Evolutionary conservation across 2,329 filamentous ascomycete genomes (phyloP).

Genomic region (Epichloe scottii): DNA sequence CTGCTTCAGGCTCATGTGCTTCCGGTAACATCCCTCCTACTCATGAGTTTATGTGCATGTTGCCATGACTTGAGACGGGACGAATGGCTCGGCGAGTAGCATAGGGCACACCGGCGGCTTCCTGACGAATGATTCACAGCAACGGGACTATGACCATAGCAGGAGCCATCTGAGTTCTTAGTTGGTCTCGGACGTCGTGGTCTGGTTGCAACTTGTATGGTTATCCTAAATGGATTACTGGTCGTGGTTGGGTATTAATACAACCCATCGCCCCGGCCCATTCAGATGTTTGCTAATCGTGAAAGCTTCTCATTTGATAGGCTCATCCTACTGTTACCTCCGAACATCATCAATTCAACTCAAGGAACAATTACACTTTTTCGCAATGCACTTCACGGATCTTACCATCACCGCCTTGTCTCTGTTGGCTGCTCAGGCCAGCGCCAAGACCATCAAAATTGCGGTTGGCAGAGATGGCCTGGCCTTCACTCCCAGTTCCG

Average conservation of each 20-base stretch:
- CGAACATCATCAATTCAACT: too few relatives aligned
- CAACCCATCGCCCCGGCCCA: background rate
- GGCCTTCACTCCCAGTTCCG: slow-evolving; percentile 21
- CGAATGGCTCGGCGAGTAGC: background rate
- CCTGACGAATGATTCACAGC: too few relatives aligned
- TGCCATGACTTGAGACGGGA: background rate
- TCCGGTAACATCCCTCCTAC: too few relatives aligned
- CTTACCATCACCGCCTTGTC: slow-evolving; percentile 7
- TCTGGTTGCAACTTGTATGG: background rate
- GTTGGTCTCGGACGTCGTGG: background rate
- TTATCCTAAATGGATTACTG: background rate
- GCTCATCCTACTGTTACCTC: background rate
- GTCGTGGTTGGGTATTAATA: background rate
- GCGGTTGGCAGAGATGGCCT: slow-evolving; percentile 31
- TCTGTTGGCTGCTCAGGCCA: slow-evolving; percentile 9
- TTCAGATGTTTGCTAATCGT: background rate
- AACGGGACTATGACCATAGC: too few relatives aligned
- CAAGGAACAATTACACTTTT: too few relatives aligned
- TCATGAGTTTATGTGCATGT: too few relatives aligned
- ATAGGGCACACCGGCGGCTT: too few relatives aligned
- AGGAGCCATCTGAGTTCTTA: too few relatives aligned
- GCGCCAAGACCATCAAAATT: slow-evolving; percentile 20
- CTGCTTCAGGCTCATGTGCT: too few relatives aligned
- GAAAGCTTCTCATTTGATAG: background rate
- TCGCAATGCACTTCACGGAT: slow-evolving; percentile 9